phyloP scores from a whole-genome alignment of 2,329 filamentous ascomycete species.

The Diaporthe citri region DNA sequence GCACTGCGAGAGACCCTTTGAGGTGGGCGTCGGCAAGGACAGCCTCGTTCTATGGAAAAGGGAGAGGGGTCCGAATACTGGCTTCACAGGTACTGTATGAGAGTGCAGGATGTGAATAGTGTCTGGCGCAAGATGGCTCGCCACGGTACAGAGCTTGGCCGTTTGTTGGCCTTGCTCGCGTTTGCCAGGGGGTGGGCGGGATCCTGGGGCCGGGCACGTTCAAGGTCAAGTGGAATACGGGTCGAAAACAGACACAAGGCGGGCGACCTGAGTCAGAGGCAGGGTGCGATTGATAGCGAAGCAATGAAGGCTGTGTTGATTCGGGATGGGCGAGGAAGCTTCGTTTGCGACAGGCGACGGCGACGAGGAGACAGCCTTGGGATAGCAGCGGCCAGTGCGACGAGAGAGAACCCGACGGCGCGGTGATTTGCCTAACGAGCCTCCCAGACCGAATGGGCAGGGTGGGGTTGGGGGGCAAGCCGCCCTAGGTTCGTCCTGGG shows the following conservation, averaged over 20 bases:
- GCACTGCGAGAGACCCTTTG: not conserved
- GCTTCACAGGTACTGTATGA: not conserved
- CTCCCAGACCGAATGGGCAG: constrained; percentile 28
- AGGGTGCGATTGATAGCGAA: not conserved
- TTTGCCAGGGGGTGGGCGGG: constrained; percentile 11
- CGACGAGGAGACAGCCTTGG: constrained; percentile 25
- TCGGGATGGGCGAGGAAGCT: constrained; percentile 3
- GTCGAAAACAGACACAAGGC: not conserved
- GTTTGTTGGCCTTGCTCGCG: not conserved
- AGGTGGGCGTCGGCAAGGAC: not conserved
- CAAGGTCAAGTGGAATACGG: not conserved
- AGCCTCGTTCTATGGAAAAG: not conserved
- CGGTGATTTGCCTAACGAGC: constrained; percentile 31
- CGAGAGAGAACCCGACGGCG: constrained; percentile 27
- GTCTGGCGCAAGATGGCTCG: not conserved
- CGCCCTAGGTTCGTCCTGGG: not conserved
- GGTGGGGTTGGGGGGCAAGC: constrained; percentile 16
- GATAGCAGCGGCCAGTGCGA: constrained; percentile 23
- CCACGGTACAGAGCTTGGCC: constrained; percentile 17
- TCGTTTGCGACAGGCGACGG: constrained; percentile 12
- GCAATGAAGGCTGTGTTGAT: not conserved
- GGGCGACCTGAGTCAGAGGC: not conserved
- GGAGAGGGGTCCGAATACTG: no score
- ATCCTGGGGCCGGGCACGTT: not conserved
- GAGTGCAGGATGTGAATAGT: not conserved